Percentiles rank a stretch among this genome's conserved stretches.
Evolutionary conservation across 2,329 filamentous ascomycete species (phyloP).

Genomic region (Uncinocarpus reesii): DNA sequence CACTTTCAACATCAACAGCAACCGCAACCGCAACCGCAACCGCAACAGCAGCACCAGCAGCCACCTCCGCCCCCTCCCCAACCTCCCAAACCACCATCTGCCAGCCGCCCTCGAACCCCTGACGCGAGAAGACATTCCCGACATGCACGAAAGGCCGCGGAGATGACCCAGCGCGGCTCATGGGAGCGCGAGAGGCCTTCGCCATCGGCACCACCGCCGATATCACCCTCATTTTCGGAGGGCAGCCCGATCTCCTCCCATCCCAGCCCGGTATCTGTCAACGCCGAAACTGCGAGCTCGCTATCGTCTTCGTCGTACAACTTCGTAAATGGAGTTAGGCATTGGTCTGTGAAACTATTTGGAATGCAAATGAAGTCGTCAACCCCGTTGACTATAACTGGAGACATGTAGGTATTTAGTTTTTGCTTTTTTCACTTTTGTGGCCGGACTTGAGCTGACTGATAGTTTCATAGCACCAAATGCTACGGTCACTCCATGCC

Average conservation of each 20-base stretch:
- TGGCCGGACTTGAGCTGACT: background rate
- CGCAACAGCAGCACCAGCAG: too few species aligned
- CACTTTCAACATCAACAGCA: background rate
- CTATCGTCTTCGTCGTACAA: background rate
- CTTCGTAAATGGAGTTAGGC: slow-evolving; percentile 15
- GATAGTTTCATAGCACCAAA: slow-evolving; percentile 23
- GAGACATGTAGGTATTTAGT: slow-evolving; percentile 24
- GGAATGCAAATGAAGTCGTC: slow-evolving; percentile 23
- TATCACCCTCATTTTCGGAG: slow-evolving; percentile 21
- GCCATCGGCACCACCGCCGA: slow-evolving; percentile 20
- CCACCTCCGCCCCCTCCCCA: slow-evolving; percentile 1
- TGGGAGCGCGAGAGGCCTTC: slow-evolving; percentile 15
- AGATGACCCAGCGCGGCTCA: slow-evolving; percentile 4
- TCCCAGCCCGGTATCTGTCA: background rate
- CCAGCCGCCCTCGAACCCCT: background rate
- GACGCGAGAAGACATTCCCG: background rate
- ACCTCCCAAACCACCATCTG: background rate
- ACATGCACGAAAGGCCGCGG: slow-evolving; percentile 2
- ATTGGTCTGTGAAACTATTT: slow-evolving; percentile 38
- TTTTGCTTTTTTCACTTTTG: background rate
- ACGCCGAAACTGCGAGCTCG: background rate
- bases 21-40: background rate
- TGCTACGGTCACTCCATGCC: slow-evolving; percentile 27
- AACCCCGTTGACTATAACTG: slow-evolving; percentile 21
- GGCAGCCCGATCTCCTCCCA: slow-evolving; percentile 7